Base-by-base conservation (phyloP, 176 grass and related monocot species). In the Triticum timopheevii region DNA sequence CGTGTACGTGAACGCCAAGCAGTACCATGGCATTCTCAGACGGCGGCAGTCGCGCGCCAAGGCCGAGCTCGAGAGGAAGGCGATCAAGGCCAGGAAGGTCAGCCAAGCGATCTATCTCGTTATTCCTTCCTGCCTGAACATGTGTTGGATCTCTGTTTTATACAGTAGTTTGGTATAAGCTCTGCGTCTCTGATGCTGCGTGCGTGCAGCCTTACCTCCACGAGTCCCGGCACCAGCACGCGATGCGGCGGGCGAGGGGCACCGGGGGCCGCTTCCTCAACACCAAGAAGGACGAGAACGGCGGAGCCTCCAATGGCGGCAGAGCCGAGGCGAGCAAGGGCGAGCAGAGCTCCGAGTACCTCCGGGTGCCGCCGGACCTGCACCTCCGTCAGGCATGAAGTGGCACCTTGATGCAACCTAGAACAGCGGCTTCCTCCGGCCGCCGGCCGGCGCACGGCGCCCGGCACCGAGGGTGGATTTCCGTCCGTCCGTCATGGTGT, bases 1-100 rank as follows among this genome's bases (percentile, higher is more conserved):
- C 67, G 92, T 98, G 20, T 98, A 96, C 96, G 97, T 98, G 81
- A 98, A 99, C 83, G 92, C 97, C 17, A 99, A 99, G 80, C 97
- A 99, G 86, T 99, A 96, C 58, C 92, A 96, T 83, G 97, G 97
- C 20, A 99, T 99, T 66, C 70, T 99, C 64, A 89, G 97, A 45
- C 81, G 97, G 82, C 74, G 97, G 42, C 94, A 96, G 79, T 94
- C 92, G 67, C 93, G 97, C 25, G 97, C 97, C 22, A 99, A 93
- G 89, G 94, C 94, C 84, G 97, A 96, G 82, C 88, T 94, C n/a
- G 85, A 99, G 85, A 96, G 88, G 67, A 99, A 94, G 70, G 66
- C 73, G 64, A 77, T 90, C 31, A 99, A 99, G 86, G 34, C 65
- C 31, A 92, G 94, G 49, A 99, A 99, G 97, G 97, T 98, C 81